Base-by-base conservation (phyloP, 2,329 filamentous ascomycete species). In the Paecilomyces niveus region DNA sequence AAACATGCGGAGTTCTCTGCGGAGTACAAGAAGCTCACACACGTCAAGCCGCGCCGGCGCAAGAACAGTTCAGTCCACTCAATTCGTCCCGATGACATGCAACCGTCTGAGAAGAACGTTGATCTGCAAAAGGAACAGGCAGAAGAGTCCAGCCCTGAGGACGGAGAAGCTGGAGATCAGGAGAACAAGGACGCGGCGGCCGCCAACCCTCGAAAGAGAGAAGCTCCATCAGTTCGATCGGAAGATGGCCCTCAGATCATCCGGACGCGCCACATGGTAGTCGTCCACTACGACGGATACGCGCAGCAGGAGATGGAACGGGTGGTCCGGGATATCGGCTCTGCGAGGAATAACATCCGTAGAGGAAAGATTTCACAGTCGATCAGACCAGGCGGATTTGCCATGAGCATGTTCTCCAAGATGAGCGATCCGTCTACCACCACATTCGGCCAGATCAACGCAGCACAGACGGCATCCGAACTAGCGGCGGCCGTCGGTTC, bases 261-360 rank as follows among this genome's bases (percentile, higher is more conserved):
- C 70, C 85, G 89, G 57, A 86, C 85, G 3, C 84, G 88, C 63
- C 87, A 82, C 58, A 89, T 90, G 81, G 87, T 93, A 53, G 87
- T 94, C 49, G 89, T 97, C n/a, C 92, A 91, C 74, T 97, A 97
- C 70, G 92, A 97, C 70, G 90, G 89, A 64, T 87, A 90, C 61
- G 87, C 95, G 3, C 92, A 97, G 70, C 85, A 85, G 55, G 85
- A 88, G 45, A 91, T 97, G 63, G 92, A 96, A 66, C 82, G 88
- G 57, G 77, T 96, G 54, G 92, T 96, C 58, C 87, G 90, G 61
- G 88, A 89, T 58, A 86, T 97, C 35, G 90, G 89, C 4, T 84
- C 85, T 1, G 89, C 89, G 54, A 82, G 92, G 58, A 96, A 96
- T 73, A 80, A 90, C 63, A 87, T 97, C 72, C 87, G 92, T 54